Evolutionary conservation across 257 asterid genomes (phyloP).

Genomic region (Solanum pennellii): DNA sequence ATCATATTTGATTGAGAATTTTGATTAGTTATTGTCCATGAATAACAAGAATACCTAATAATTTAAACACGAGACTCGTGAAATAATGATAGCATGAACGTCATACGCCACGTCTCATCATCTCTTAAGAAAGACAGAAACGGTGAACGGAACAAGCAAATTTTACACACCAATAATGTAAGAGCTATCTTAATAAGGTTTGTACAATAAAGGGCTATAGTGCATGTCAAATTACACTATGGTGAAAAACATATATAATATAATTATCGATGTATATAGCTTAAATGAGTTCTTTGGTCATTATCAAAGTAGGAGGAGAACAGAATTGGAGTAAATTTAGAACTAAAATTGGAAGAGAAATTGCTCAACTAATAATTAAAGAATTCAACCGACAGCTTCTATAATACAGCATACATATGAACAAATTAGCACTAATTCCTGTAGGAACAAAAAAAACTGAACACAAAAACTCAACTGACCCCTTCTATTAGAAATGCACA

Average conservation of each 20-base stretch:
- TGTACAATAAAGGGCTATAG: too few species aligned
- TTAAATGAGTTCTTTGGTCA: background rate
- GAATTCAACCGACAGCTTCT: constrained; percentile 12
- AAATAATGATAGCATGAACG: background rate
- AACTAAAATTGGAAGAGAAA: background rate
- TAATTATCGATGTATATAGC: background rate
- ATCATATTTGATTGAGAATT: background rate
- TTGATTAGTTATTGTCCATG: background rate
- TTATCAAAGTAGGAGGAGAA: background rate
- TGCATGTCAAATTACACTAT: background rate
- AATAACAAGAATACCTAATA: background rate
- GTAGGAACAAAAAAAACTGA: background rate
- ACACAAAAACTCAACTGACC: background rate
- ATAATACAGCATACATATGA: constrained; percentile 30
- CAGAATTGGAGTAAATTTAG: background rate
- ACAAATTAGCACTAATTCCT: constrained; percentile 12
- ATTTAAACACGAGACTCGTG: background rate
- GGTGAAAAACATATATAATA: background rate
- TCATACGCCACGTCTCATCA: background rate
- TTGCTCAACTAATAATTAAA: background rate
- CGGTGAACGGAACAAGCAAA: background rate
- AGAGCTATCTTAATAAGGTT: too few species aligned
- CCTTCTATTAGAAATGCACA: background rate
- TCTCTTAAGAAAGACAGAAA: background rate
- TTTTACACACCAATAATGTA: background rate